These are phyloP conservation scores for Claviceps citrina DNA, from an alignment of 2,329 filamentous ascomycete species.

Conservation along the genomic window DNA sequence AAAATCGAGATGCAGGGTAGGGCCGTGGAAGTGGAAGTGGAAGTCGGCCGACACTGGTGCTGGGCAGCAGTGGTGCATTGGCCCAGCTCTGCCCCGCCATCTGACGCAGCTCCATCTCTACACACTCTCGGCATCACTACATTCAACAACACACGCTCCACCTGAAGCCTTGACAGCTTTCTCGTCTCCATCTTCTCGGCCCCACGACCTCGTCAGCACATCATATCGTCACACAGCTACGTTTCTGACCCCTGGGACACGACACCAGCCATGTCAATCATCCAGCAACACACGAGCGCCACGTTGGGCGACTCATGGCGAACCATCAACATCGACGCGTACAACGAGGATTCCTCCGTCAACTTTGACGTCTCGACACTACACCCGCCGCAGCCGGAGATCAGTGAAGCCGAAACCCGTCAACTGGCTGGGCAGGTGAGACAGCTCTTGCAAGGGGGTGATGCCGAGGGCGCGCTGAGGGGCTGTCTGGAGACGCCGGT, in stretches of 20 bases:
- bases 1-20: no score
- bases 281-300: slow-evolving; percentile 46
- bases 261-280: slow-evolving; percentile 41
- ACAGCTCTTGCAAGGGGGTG: slow-evolving; percentile 73
- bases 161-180: background rate
- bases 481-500: slow-evolving; percentile 76
- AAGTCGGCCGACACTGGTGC: no score
- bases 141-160: background rate
- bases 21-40: no score
- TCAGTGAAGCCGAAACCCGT: slow-evolving; percentile 64
- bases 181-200: background rate
- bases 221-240: background rate
- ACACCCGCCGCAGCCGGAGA: slow-evolving; percentile 58
- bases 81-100: no score
- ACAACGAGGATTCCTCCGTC: slow-evolving; percentile 74
- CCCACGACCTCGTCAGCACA: background rate
- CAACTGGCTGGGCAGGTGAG: slow-evolving; percentile 66
- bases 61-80: no score
- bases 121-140: no score
- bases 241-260: no score
- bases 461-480: slow-evolving; percentile 72
- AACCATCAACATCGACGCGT: slow-evolving; percentile 85
- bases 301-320: slow-evolving; percentile 54
- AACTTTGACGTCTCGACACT: slow-evolving; percentile 87
- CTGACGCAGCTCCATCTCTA: no score